Evolutionary conservation across 1,284 basidiomycete genomes (phyloP).

Genomic region (Pyrrhoderma noxium): DNA sequence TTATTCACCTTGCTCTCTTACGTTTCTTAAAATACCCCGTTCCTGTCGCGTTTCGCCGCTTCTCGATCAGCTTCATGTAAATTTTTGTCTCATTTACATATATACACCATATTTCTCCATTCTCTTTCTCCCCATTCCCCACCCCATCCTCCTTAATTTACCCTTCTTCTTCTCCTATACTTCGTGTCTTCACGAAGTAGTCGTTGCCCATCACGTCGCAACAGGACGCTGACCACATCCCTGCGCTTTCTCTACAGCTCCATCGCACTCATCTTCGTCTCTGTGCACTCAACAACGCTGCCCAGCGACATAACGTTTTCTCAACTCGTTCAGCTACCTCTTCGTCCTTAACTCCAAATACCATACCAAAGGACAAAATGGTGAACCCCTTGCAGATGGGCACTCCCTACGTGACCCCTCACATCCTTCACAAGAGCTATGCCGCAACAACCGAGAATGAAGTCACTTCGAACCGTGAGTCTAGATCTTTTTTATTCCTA

Average conservation of each 20-base stretch:
- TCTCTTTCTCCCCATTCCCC: neutral
- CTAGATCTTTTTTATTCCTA: constrained; percentile 4
- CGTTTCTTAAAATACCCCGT: neutral
- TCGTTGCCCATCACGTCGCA: constrained; percentile 10
- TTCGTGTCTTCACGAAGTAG: constrained; percentile 6
- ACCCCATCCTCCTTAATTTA: neutral
- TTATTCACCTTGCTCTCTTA: neutral
- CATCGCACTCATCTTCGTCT: constrained; percentile 17
- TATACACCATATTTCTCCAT: constrained; percentile 4
- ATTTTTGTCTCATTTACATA: constrained; percentile 5
- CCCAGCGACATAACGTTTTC: constrained; percentile 15
- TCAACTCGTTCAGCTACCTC: neutral
- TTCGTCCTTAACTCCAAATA: neutral
- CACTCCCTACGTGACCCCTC: constrained; percentile 77
- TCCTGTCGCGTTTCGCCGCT: neutral
- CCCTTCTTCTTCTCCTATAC: neutral
- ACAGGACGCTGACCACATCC: constrained; percentile 6
- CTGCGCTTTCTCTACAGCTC: constrained; percentile 15
- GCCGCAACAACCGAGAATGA: constrained; percentile 65
- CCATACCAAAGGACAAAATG: constrained; percentile 12
- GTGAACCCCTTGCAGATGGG: constrained; percentile 7
- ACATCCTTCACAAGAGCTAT: constrained; percentile 78
- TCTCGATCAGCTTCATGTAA: neutral
- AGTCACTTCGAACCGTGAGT: constrained; percentile 50
- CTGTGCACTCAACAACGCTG: constrained; percentile 14